phyloP scores from a whole-genome alignment of 345 rosid species.

The Triadica sebifera region DNA sequence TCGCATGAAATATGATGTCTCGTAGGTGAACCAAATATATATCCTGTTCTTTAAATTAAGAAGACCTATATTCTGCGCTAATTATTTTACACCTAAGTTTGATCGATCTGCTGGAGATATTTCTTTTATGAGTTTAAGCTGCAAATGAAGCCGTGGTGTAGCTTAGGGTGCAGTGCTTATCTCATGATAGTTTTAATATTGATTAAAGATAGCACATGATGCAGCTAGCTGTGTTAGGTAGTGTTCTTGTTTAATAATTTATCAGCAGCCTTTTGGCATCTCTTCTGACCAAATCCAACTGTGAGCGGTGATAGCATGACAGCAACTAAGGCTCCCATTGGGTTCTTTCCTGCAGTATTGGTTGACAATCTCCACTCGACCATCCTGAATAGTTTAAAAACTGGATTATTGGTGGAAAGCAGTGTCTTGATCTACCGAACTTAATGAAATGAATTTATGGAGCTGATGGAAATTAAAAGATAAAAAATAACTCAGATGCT shows the following conservation, averaged over 20 bases:
- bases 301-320: not conserved
- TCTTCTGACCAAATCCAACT: not conserved
- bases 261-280: not conserved
- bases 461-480: too few relatives aligned
- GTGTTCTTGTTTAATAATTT: not conserved
- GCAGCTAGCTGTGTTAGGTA: not conserved
- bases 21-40: too few relatives aligned
- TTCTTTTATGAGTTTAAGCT: not conserved
- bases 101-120: not conserved
- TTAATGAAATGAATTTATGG: too few relatives aligned
- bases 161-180: not conserved
- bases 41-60: too few relatives aligned
- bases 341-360: too few relatives aligned
- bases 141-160: not conserved
- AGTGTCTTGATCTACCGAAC: too few relatives aligned
- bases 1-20: not conserved
- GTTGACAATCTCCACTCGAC: too few relatives aligned
- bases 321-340: not conserved
- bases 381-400: too few relatives aligned
- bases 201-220: not conserved
- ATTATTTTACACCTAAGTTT: not conserved
- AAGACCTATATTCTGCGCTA: too few relatives aligned
- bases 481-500: too few relatives aligned
- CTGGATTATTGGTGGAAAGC: too few relatives aligned
- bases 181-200: not conserved